Base-by-base conservation (phyloP, 352 stramenopile genomes). In the Phytopythium sindhum region DNA sequence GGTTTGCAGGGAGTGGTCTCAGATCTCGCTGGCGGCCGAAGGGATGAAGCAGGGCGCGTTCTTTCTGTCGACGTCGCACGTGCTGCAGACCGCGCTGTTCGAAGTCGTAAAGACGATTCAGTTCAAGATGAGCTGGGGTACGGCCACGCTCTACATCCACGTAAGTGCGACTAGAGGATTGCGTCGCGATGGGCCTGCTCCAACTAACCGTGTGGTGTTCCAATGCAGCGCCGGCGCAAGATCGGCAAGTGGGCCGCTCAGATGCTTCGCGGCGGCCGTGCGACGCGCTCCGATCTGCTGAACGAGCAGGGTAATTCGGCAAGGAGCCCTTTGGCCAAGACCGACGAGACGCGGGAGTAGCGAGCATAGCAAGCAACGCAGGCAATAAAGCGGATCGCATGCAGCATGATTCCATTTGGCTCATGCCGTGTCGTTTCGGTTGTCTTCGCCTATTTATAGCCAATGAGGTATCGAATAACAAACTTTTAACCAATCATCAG, bases 81-180 rank as follows among this genome's bases (percentile, higher is more conserved):
- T 96, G 50, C 65, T 96, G 29, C 70, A 81, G 23, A 90, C 87
- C 1, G 84, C 81, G 33, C 61, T 96, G 28, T 96, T 94, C 55
- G 87, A 96, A 68, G 85, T 96, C 56, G 70, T 93, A 39, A 87
- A 89, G 68, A 89, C 73, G 57, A 50, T 78, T 41, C 83, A 81
- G 33, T 90, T 91, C 61, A 69, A 72, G 33, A 94, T 94, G 87
- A 94, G 87, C 72, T 96, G 85, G 87, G 87, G 87, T 51, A 82
- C 72, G 0, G 83, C 80, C 57, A 94, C 84, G 57, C 72, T 93
- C 29, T 96, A 91, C 68, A 69, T 96, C n/a, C 87, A 96, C 33
- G 87, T 95, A 79, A 47, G 84, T 85, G 33, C 0, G 10, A 12
- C 1, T 23, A 33, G 12, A 58, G 10, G 29, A 24, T 35, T 61